A percentile compares a stretch with the other conserved stretches of the same genome.
These are phyloP conservation scores for Claviceps digitariae DNA, from an alignment of 2,329 filamentous ascomycete species.

Conservation along the genomic window DNA sequence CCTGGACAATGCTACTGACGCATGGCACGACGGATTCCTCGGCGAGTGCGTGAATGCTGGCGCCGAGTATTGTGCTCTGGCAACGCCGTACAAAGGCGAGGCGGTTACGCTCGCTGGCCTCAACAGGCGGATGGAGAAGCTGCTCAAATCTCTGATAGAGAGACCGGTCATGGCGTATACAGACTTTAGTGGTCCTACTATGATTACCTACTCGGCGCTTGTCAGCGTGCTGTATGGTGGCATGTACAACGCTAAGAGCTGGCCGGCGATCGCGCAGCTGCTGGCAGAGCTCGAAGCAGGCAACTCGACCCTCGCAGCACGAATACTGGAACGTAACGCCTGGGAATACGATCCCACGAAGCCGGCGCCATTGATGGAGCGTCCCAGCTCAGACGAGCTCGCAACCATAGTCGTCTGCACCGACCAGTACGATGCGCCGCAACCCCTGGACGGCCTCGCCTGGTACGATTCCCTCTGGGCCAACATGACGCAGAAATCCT, in stretches of 20 bases:
- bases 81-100: constrained; percentile 16
- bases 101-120: constrained; percentile 23
- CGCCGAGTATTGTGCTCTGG: constrained; percentile 30
- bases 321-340: constrained; percentile 21
- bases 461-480: constrained; percentile 34
- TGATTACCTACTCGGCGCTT: constrained; percentile 32
- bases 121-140: constrained; percentile 23
- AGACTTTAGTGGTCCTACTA: constrained; percentile 23
- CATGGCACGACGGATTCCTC: constrained; percentile 36
- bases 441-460: constrained; percentile 22
- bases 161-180: constrained; percentile 27
- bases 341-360: constrained; percentile 30
- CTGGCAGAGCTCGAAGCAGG: constrained; percentile 30
- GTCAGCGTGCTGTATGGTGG: constrained; percentile 25
- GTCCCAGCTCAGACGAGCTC: constrained; percentile 26
- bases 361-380: constrained; percentile 14
- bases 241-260: constrained; percentile 30
- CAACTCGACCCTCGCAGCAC: constrained; percentile 28
- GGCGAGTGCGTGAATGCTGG: constrained; percentile 36
- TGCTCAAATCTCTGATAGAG: constrained; percentile 24
- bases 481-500: constrained; percentile 31
- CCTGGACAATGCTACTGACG: constrained; percentile 34
- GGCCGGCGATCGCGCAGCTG: constrained; percentile 27
- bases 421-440: constrained; percentile 30
- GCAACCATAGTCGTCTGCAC: constrained; percentile 28